Evolutionary conservation across 23 red algal genomes (phyloP).

Genomic region (Agarophyton chilense): DNA sequence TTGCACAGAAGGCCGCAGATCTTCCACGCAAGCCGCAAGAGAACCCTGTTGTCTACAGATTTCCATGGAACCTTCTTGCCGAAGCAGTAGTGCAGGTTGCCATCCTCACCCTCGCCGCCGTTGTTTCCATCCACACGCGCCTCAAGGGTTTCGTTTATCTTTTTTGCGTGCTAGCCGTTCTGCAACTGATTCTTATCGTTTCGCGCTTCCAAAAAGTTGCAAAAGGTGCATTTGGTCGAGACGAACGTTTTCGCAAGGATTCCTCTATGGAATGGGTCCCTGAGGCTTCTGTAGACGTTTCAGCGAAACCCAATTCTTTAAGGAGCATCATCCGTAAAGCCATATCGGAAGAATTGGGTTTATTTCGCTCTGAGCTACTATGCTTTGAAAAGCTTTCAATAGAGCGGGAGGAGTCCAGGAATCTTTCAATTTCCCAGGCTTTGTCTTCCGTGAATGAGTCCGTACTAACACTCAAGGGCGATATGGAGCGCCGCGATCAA

Average conservation of each 20-base stretch:
- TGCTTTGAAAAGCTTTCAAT: slow-evolving; percentile 12
- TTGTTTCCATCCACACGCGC: slow-evolving; percentile 26
- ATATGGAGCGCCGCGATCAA: slow-evolving; percentile 29
- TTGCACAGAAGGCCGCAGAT: slow-evolving; percentile 13
- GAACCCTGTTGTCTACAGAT: neutral
- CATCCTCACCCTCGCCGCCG: slow-evolving; percentile 17
- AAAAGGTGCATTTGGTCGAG: too few species aligned
- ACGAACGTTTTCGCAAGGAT: neutral
- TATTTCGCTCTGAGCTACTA: slow-evolving; percentile 16
- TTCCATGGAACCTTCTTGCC: slow-evolving; percentile 17
- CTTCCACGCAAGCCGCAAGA: neutral
- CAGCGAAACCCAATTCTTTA: neutral
- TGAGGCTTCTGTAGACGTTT: neutral
- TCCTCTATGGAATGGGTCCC: neutral
- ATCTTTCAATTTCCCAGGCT: slow-evolving; percentile 25
- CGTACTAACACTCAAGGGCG: neutral
- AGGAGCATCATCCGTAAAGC: neutral
- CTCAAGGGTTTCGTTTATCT: slow-evolving; percentile 19
- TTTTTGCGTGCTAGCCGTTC: slow-evolving; percentile 35
- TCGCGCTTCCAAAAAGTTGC: neutral
- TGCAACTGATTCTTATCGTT: slow-evolving; percentile 32
- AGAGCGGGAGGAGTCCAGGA: slow-evolving; percentile 35
- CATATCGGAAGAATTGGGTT: slow-evolving; percentile 4
- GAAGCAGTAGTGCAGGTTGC: slow-evolving; percentile 34
- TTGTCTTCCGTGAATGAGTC: slow-evolving; percentile 12